Evolutionary conservation across 139 green algal genomes (phyloP), one percentile per base, ranked within the genome.

Genomic region (Picochlorum sp.): DNA sequence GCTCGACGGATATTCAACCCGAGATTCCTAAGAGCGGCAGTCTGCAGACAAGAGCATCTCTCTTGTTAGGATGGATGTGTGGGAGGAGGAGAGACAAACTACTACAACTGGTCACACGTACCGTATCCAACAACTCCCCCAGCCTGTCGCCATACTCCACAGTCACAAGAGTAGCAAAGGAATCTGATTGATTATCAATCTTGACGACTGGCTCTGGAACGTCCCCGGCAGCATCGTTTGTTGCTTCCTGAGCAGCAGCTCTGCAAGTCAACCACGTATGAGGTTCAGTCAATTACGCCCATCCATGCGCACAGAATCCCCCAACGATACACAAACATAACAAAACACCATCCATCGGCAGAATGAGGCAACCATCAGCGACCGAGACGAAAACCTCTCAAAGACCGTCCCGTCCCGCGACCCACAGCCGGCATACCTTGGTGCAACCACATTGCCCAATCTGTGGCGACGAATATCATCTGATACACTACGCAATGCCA

Each of bases 161-260:
- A 4, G 78, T 83, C 11, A 96, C 86, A 13, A 95, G 57, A 2
- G 89, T 95, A 6, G 87, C 86, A 56, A 95, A 95, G 2, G 87
- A 52, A 57, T 96, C 90, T n/a, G 44, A 62, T 31, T 87, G 55
- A 76, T 96, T 96, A 72, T 96, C 89, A 64, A 96, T 96, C 70
- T 92, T 95, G 1, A 96, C 85, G 6, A 80, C 63, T 15, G 60
- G 60, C 38, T 66, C 37, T 6, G 60, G 60, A 10, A 66, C 37
- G 37, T 38, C 52, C 13, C 58, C 34, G 6, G 58, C 18, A 31
- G 58, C 58, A 65, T 23, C 60, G n/a, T 66, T 66, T 14, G 31
- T 50, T 18, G 14, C 23, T 45, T 59, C 60, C 4, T 28, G 34
- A 38, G 24, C 34, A 20, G 49, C 37, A 56, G 60, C 34, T 21